Conservation (phyloP, 2,329 filamentous ascomycete genomes). For the Ilyonectria sp. region DNA sequence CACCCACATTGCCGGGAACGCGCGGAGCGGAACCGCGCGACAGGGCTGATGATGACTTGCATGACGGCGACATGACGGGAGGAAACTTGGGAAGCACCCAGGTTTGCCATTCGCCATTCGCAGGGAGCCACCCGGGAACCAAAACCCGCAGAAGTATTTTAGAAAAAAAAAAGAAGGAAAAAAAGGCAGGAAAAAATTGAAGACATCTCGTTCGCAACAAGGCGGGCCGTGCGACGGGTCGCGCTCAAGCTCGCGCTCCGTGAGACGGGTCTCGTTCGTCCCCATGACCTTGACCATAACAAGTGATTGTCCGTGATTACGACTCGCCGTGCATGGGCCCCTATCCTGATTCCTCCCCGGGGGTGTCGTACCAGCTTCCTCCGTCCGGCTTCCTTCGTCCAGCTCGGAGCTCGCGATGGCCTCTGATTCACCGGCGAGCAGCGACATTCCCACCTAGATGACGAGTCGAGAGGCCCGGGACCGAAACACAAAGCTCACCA, state of each 20-base stretch:
- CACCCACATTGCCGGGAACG: conserved; percentile 1
- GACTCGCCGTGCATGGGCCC: conserved; percentile 19
- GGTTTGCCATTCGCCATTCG: background rate
- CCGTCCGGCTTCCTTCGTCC: conserved; percentile 16
- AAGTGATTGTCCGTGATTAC: conserved; percentile 1
- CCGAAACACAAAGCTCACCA: conserved; percentile 10
- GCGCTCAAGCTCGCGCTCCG: background rate
- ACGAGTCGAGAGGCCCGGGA: background rate
- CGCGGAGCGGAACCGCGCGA: background rate
- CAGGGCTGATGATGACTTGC: conserved; percentile 1
- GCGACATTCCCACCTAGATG: background rate
- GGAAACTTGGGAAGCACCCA: background rate
- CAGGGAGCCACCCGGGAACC: background rate
- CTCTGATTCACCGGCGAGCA: conserved; percentile 11
- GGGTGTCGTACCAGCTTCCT: conserved; percentile 27
- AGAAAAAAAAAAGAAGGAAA: background rate
- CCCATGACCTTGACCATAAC: conserved; percentile 23
- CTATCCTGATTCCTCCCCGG: conserved; percentile 17
- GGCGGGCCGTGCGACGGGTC: conserved; percentile 20
- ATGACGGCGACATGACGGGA: background rate
- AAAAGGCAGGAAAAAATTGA: background rate
- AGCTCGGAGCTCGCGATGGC: conserved; percentile 26
- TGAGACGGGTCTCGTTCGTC: conserved; percentile 17
- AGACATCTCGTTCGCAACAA: background rate
- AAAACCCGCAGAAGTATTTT: background rate